Base-by-base conservation (phyloP, 108 stramenopile species). In the Cyclotella choctawhatcheeana region DNA sequence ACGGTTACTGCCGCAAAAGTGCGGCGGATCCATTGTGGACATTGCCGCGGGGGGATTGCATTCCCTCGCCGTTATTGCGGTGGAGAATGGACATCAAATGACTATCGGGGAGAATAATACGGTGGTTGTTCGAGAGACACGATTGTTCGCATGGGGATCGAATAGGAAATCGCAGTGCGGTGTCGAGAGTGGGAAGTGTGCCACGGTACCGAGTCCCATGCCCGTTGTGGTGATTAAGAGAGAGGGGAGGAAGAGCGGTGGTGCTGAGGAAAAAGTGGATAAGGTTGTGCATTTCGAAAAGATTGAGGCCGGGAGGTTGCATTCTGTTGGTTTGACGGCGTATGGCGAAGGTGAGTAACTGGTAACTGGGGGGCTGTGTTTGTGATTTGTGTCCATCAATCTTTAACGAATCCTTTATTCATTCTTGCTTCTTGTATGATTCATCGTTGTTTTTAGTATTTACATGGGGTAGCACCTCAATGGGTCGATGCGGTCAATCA, bases 141-240 rank as follows among this genome's bases (percentile, higher is more conserved):
- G 22, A 27, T 79, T 87, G 0, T 92, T 73, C 64, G 76, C 71
- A 0, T 92, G 89, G 89, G 90, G 93, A 44, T 89, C 84, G 71
- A 94, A 94, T 68, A 86, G 90, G 5, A 87, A 82, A 61, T 63
- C 71, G 5, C 91, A 92, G 61, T 92, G 93, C 60, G 89, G 88
- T 20, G 63, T 79, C 22, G 79, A 81, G 29, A 64, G 70, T 27
- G 83, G 79, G 30, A 79, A 81, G 62, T 73, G 79, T 61, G 70
- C 88, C 60, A 75, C 86, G 66, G 77, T 82, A 0, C 82, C 82
- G 18, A 67, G 45, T 53, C 77, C 81, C 6, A 32, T 78, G 29
- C 81, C 81, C 12, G 71, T 82, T n/a, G 51, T 82, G 3, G 40
- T 22, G 24, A 72, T 78, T 18, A 77, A 72, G 35, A 77, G 77